Evolutionary conservation across 306 rosid species (phyloP).

Genomic region (Comarum palustre): DNA sequence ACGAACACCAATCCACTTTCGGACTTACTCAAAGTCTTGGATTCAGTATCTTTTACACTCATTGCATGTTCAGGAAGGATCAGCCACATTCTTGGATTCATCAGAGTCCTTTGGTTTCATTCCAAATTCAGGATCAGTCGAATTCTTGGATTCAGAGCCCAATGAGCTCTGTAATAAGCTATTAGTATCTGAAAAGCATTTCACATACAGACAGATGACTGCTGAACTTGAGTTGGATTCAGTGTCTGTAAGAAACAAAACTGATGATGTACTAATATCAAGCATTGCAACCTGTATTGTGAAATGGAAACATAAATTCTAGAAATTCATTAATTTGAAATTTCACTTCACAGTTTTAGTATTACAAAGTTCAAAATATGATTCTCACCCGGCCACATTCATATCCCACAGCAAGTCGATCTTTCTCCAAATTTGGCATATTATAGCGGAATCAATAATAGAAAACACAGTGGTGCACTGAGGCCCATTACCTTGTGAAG

Average conservation of each 20-base stretch:
- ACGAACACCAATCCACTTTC: constrained; percentile 43
- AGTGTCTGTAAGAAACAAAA: constrained; percentile 55
- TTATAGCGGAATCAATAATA: constrained; percentile 52
- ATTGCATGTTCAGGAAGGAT: not conserved
- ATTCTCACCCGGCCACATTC: constrained; percentile 70
- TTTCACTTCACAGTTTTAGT: not conserved
- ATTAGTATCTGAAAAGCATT: constrained; percentile 40
- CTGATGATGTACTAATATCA: constrained; percentile 53
- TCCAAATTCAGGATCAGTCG: not conserved
- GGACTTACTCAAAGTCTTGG: constrained; percentile 26
- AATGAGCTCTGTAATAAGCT: constrained; percentile 34
- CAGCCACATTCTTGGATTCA: constrained; percentile 31
- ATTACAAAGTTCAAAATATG: not conserved
- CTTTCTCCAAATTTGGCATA: constrained; percentile 57
- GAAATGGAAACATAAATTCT: constrained; percentile 25
- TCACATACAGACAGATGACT: constrained; percentile 51
- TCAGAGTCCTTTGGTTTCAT: not conserved
- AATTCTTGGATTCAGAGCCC: constrained; percentile 41
- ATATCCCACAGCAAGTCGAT: constrained; percentile 70
- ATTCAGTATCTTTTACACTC: not conserved
- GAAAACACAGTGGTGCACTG: constrained; percentile 60
- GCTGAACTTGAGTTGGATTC: constrained; percentile 51
- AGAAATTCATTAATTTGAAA: constrained; percentile 5
- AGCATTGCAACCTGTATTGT: constrained; percentile 77
- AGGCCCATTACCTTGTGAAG: constrained; percentile 51